Evolutionary conservation across 441 rosid genomes (phyloP).

Genomic region (Syzygium syzygioides): DNA sequence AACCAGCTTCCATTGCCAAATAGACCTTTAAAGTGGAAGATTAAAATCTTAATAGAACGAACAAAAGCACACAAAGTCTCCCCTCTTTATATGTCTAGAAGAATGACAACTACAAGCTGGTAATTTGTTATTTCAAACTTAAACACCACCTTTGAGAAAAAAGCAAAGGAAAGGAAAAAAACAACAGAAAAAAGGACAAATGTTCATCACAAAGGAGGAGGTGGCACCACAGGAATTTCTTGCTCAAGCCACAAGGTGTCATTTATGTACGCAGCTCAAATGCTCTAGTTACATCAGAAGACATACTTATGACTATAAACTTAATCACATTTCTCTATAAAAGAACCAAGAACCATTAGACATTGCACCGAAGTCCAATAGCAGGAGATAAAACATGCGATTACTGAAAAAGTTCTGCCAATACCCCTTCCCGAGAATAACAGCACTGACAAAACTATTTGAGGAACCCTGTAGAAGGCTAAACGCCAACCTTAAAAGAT

Average conservation of each 20-base stretch:
- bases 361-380: background rate
- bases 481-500: background rate
- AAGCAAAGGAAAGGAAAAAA: background rate
- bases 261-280: too few relatives aligned
- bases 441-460: background rate
- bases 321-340: background rate
- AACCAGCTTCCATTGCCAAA: conserved; percentile 99
- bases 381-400: background rate
- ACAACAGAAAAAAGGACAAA: background rate
- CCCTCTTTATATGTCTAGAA: background rate
- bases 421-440: background rate
- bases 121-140: background rate
- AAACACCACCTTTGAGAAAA: background rate
- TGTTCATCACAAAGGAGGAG: background rate
- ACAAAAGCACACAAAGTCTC: background rate
- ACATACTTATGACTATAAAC: background rate
- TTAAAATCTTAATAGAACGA: background rate
- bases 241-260: too few relatives aligned
- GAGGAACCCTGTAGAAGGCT: background rate
- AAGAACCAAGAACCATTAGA: background rate
- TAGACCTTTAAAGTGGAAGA: conserved; percentile 46
- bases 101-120: background rate
- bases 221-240: background rate
- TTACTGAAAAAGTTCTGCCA: background rate
- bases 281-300: background rate